Base-by-base conservation (phyloP, 2,329 filamentous ascomycete species). In the Pestalotiopsis sp. region DNA sequence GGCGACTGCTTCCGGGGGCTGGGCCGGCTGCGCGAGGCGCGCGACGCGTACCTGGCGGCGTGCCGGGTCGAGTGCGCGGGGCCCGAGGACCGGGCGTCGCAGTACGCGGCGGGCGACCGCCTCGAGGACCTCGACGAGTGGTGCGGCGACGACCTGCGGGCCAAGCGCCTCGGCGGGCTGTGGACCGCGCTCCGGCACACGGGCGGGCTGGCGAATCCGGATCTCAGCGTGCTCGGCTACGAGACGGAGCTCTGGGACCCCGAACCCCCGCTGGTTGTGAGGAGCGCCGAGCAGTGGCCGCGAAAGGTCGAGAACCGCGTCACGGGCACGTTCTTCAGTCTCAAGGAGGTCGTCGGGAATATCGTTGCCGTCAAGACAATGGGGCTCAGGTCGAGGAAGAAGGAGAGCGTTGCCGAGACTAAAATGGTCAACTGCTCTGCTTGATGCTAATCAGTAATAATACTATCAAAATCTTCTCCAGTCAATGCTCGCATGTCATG, bases 191-290 rank as follows among this genome's bases (percentile, higher is more conserved):
- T 36, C 11, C 31, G 31, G 31, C 20, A 38, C 49, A 36, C 23
- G 2, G 31, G 7, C 31, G 39, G 62, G 3, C 23, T n/a, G 17
- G 25, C 23, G 4, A 20, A 56, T 2, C 45, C 41, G 13, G 63
- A 66, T 14, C 49, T 66, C 14, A 23, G 20, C 12, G 49, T 66
- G 5, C 63, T 66, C 20, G 63, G 49, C 49, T 66, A 66, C 49
- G 49, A 66, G 31, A 66, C 63, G 13, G 63, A 66, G 27, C 27
- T 66, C 4, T 66, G 63, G 63, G 63, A 66, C 23, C 63, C 63
- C 11, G 63, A 66, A 49, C 63, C 63, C 7, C 36, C 63, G 52
- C 45, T 66, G 4, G n/a, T 56, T 1, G 27, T 66, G 23, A 23
- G 39, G 25, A 23, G 17, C 39, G 14, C 39, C 17, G 45, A 39